Percentiles rank a stretch among this genome's conserved stretches.
These are phyloP conservation scores for Backusella tuberculispora DNA, from an alignment of 192 early-diverging fungal genomes.

Conservation along the genomic window DNA sequence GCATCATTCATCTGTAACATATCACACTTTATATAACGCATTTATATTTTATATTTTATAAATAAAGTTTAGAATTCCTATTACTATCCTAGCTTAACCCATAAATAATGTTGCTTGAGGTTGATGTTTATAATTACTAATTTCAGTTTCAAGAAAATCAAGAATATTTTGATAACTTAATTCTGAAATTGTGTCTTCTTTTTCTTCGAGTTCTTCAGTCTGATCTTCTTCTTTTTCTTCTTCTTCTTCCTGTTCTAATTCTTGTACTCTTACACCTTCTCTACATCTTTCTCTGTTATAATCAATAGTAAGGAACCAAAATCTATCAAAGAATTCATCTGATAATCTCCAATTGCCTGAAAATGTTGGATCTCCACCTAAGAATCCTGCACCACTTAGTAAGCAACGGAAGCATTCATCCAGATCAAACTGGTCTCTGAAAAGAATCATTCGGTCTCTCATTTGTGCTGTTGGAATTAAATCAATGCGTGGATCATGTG, in stretches of 20 bases:
- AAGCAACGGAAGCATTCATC: background rate
- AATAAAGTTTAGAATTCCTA: conserved; percentile 1
- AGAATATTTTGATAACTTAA: conserved; percentile 5
- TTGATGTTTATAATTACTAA: background rate
- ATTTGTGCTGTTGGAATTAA: conserved; percentile 7
- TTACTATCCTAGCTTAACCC: background rate
- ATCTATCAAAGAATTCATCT: conserved; percentile 3
- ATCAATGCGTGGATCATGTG: conserved; percentile 1
- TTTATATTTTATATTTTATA: conserved; percentile 12
- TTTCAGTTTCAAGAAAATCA: conserved; percentile 10
- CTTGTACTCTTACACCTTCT: background rate
- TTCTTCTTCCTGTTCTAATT: background rate
- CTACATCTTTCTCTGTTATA: background rate
- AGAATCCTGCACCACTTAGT: background rate
- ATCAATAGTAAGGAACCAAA: conserved; percentile 14
- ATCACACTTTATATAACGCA: conserved; percentile 9
- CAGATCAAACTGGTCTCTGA: conserved; percentile 8
- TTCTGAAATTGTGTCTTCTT: background rate
- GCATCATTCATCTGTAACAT: conserved; percentile 12
- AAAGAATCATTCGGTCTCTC: conserved; percentile 12
- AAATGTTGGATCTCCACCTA: conserved; percentile 9
- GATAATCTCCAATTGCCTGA: conserved; percentile 8
- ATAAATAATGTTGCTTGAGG: conserved; percentile 8
- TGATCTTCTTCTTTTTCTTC: background rate
- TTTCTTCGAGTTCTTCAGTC: background rate